phyloP scores from a whole-genome alignment of 2,329 filamentous ascomycete species.

The Raffaelea deltoideospora region DNA sequence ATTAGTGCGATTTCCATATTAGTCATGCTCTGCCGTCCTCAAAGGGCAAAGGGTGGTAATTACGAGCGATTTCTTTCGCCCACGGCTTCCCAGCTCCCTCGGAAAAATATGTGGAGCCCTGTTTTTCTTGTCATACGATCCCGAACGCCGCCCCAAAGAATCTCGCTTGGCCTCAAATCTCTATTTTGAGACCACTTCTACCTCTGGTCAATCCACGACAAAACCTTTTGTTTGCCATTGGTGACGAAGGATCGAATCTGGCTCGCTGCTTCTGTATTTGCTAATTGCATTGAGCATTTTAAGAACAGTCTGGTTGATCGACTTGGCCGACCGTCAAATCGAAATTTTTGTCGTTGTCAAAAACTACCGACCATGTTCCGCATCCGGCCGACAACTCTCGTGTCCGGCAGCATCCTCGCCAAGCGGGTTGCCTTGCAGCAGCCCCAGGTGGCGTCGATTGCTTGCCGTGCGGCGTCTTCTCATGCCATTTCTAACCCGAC shows the following conservation, averaged over 20 bases:
- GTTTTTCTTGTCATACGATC: slow-evolving; percentile 10
- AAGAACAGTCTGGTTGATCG: too few species aligned
- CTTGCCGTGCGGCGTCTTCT: slow-evolving; percentile 45
- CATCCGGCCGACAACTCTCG: slow-evolving; percentile 34
- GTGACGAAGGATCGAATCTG: too few species aligned
- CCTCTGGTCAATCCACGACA: too few species aligned
- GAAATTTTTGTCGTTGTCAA: slow-evolving; percentile 3
- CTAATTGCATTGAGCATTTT: too few species aligned
- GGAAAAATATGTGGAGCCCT: slow-evolving; percentile 8
- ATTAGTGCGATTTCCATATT: slow-evolving; percentile 2
- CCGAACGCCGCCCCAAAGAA: slow-evolving; percentile 1
- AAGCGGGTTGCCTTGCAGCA: slow-evolving; percentile 14
- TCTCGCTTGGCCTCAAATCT: too few species aligned
- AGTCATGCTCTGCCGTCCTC: slow-evolving; percentile 5
- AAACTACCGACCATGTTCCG: slow-evolving; percentile 34
- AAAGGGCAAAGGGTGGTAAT: slow-evolving; percentile 7
- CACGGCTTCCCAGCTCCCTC: slow-evolving; percentile 7
- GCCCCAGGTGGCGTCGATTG: slow-evolving; percentile 24
- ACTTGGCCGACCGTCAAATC: too few species aligned
- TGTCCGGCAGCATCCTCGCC: slow-evolving; percentile 25
- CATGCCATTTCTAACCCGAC: slow-evolving; percentile 97
- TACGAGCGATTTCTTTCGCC: slow-evolving; percentile 11
- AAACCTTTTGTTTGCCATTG: too few species aligned
- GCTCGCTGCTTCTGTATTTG: too few species aligned
- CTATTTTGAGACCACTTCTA: too few species aligned